Evolutionary conservation across 495 filamentous ascomycete species (phyloP).

Genomic region (Friedmanniomyces endolithicus): DNA sequence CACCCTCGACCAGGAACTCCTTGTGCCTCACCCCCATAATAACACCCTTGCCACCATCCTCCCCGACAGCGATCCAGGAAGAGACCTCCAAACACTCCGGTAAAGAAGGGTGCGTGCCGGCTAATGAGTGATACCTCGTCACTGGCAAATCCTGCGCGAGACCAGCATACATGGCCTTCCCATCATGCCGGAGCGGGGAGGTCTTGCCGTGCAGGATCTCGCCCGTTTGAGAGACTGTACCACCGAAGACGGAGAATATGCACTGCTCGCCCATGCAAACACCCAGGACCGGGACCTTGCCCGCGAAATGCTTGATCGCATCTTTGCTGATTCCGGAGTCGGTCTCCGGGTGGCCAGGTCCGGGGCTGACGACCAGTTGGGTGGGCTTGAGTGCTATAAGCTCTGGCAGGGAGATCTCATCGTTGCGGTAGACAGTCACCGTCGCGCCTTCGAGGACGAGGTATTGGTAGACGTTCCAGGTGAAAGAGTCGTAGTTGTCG

Average conservation of each 20-base stretch:
- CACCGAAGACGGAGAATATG: conserved; percentile 84
- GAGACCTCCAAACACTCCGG: conserved; percentile 79
- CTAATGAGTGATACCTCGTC: conserved; percentile 92
- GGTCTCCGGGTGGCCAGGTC: conserved; percentile 77
- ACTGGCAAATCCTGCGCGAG: conserved; percentile 69
- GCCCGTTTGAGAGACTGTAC: conserved; percentile 80
- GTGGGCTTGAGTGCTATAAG: conserved; percentile 73
- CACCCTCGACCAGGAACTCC: conserved; percentile 75
- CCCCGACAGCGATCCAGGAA: conserved; percentile 56
- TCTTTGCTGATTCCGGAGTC: conserved; percentile 89
- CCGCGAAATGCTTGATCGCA: conserved; percentile 83
- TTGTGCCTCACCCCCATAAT: conserved; percentile 98
- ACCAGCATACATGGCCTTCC: conserved; percentile 71
- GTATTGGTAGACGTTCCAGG: conserved; percentile 98
- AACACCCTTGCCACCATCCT: conserved; percentile 55
- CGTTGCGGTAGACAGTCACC: conserved; percentile 82
- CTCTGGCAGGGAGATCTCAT: conserved; percentile 74
- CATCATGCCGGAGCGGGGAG: conserved; percentile 74
- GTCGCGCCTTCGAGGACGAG: conserved; percentile 83
- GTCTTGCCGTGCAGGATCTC: conserved; percentile 98
- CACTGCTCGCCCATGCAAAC: conserved; percentile 99
- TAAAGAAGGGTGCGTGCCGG: conserved; percentile 80
- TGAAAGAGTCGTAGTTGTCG: conserved; percentile 99
- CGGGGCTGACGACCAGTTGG: conserved; percentile 88
- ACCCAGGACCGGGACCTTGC: conserved; percentile 90